Evolutionary conservation across 768 basidiomycete species (phyloP).

Genomic region (Tephrocybe sp.): DNA sequence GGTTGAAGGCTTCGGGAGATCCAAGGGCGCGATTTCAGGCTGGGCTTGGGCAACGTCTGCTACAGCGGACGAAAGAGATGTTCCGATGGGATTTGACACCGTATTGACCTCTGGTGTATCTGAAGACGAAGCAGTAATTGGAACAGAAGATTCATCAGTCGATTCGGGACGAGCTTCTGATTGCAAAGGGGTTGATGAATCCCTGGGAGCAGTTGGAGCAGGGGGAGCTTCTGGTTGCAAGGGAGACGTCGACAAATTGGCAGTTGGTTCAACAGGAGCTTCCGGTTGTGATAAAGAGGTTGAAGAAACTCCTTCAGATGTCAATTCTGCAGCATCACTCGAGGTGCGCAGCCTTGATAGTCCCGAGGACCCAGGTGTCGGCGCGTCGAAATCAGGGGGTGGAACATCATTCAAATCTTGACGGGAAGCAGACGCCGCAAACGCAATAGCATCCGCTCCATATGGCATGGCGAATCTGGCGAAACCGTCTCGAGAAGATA

Average conservation of each 20-base stretch:
- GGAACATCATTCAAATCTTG: slow-evolving; percentile 39
- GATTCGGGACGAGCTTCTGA: too few species aligned
- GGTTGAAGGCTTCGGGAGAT: slow-evolving; percentile 9
- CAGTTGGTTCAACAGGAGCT: background rate
- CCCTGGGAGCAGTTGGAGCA: too few species aligned
- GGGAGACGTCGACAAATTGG: too few species aligned
- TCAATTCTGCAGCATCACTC: slow-evolving; percentile 22
- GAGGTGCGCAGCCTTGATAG: slow-evolving; percentile 28
- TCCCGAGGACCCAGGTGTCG: slow-evolving; percentile 20
- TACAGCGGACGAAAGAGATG: slow-evolving; percentile 8
- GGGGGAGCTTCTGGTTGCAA: too few species aligned
- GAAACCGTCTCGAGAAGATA: slow-evolving; percentile 66
- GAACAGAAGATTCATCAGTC: too few species aligned
- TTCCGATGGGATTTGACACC: slow-evolving; percentile 10
- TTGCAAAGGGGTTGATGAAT: too few species aligned
- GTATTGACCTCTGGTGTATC: background rate
- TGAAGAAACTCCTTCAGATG: slow-evolving; percentile 1
- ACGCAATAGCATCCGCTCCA: slow-evolving; percentile 71
- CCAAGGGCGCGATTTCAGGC: background rate
- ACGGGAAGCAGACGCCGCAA: slow-evolving; percentile 49
- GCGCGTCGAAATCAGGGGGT: slow-evolving; percentile 55
- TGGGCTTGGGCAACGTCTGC: background rate
- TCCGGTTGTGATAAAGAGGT: slow-evolving; percentile 3
- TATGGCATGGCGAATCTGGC: slow-evolving; percentile 76
- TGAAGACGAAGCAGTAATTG: too few species aligned